phyloP scores from a whole-genome alignment of 2,329 filamentous ascomycete genomes.

The Fusarium compactum region DNA sequence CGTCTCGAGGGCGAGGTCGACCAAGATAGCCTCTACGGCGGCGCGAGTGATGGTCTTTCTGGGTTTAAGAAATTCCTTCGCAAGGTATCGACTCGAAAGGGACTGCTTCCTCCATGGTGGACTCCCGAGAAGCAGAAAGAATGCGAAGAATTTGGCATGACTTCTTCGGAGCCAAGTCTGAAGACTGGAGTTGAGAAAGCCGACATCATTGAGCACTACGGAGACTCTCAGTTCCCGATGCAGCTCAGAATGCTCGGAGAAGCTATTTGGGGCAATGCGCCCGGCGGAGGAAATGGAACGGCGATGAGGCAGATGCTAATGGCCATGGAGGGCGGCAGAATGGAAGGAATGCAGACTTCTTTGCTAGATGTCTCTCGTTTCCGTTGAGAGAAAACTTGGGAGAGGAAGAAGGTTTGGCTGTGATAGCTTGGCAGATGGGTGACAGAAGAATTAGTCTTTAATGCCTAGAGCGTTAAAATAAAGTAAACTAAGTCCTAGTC shows the following conservation, averaged over 20 bases:
- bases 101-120: slow-evolving; percentile 62
- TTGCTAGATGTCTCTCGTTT: slow-evolving; percentile 11
- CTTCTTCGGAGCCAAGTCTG: slow-evolving; percentile 40
- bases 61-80: slow-evolving; percentile 56
- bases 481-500: background rate
- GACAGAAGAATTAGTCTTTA: background rate
- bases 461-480: background rate
- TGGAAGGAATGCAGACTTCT: background rate
- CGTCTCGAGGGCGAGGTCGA: slow-evolving; percentile 36
- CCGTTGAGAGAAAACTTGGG: background rate
- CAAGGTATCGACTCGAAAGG: slow-evolving; percentile 29
- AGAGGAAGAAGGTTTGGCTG: background rate
- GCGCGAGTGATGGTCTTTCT: slow-evolving; percentile 29
- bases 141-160: slow-evolving; percentile 54
- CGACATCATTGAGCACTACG: slow-evolving; percentile 58
- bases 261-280: slow-evolving; percentile 50
- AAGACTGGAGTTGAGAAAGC: slow-evolving; percentile 47
- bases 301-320: slow-evolving; percentile 44
- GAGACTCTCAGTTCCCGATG: slow-evolving; percentile 59
- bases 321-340: slow-evolving; percentile 32
- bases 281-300: slow-evolving; percentile 47
- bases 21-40: slow-evolving; percentile 49
- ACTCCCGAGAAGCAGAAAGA: slow-evolving; percentile 51
- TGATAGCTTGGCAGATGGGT: background rate
- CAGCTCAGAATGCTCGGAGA: slow-evolving; percentile 63